A percentile compares a stretch with the other conserved stretches of the same genome.
Evolutionary conservation across 345 rosid species (phyloP).

Genomic region (Lagerstroemia speciosa): DNA sequence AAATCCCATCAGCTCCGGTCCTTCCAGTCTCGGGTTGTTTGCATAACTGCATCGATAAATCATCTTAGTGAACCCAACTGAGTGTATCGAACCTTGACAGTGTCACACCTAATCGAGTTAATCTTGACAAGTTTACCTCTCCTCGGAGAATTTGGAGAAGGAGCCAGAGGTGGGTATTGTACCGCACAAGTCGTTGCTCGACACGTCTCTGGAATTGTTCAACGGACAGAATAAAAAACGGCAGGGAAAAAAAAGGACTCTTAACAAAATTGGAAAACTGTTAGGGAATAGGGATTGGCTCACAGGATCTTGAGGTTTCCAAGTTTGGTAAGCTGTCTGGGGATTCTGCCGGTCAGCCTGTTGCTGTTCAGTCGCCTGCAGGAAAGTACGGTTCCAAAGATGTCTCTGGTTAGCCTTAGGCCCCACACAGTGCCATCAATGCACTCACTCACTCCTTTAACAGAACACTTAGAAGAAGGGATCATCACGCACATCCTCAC

Average conservation of each 20-base stretch:
- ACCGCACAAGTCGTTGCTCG: constrained; percentile 62
- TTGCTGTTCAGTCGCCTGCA: constrained; percentile 59
- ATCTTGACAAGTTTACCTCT: constrained; percentile 29
- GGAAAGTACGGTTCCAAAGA: neutral
- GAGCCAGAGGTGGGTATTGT: constrained; percentile 60
- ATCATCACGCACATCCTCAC: too few species aligned
- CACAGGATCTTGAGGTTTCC: constrained; percentile 57
- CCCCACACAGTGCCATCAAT: neutral
- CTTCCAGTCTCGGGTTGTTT: constrained; percentile 54
- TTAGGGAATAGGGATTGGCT: constrained; percentile 6
- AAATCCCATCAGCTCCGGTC: constrained; percentile 72
- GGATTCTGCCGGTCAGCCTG: constrained; percentile 54
- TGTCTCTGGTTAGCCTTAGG: neutral
- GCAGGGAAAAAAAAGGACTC: neutral
- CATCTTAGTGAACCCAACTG: neutral
- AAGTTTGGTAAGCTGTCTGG: constrained; percentile 51
- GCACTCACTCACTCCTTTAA: neutral
- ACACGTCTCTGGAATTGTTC: constrained; percentile 38
- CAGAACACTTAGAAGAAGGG: too few species aligned
- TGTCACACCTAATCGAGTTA: too few species aligned
- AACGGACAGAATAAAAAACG: neutral
- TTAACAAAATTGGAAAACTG: neutral
- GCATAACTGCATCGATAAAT: constrained; percentile 29
- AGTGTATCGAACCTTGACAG: neutral
- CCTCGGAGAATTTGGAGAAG: constrained; percentile 51